Percentiles rank a stretch among this genome's conserved stretches.
phyloP scores from a whole-genome alignment of 2,329 filamentous ascomycete species.

The Berkeleyomyces basicola region DNA sequence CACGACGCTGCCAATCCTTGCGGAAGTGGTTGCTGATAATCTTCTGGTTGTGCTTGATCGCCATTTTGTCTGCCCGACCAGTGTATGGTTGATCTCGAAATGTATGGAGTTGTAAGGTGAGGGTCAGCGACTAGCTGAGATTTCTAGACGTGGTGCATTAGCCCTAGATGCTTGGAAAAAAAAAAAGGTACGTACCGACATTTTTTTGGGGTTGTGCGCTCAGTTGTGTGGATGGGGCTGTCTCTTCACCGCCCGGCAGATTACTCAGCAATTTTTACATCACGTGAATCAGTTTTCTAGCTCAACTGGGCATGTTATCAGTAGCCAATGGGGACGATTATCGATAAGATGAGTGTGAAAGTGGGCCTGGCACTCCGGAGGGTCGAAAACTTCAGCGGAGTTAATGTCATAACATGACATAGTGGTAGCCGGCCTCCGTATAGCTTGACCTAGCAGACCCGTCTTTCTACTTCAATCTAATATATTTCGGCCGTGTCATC shows the following conservation, averaged over 20 bases:
- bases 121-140: slow-evolving; percentile 13
- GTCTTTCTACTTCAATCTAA: not conserved
- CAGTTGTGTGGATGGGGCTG: slow-evolving; percentile 9
- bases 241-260: slow-evolving; percentile 12
- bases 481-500: not conserved
- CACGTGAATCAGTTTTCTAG: slow-evolving; percentile 7
- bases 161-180: slow-evolving; percentile 14
- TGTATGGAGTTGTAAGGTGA: slow-evolving; percentile 12
- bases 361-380: slow-evolving; percentile 2
- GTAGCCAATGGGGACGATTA: slow-evolving; percentile 3
- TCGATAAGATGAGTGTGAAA: slow-evolving; percentile 1
- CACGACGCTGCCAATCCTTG: slow-evolving; percentile 99
- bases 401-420: slow-evolving; percentile 8
- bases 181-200: slow-evolving; percentile 15
- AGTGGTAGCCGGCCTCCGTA: not conserved
- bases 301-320: slow-evolving; percentile 3
- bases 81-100: slow-evolving; percentile 14
- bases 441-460: slow-evolving; percentile 1
- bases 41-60: slow-evolving; percentile 99
- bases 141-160: slow-evolving; percentile 15
- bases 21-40: slow-evolving; percentile 98
- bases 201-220: slow-evolving; percentile 11
- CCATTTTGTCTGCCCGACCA: slow-evolving; percentile 26
- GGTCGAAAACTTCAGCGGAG: slow-evolving; percentile 6
- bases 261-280: not conserved